Conservation (phyloP, 345 rosid species). For the Populus nigra region DNA sequence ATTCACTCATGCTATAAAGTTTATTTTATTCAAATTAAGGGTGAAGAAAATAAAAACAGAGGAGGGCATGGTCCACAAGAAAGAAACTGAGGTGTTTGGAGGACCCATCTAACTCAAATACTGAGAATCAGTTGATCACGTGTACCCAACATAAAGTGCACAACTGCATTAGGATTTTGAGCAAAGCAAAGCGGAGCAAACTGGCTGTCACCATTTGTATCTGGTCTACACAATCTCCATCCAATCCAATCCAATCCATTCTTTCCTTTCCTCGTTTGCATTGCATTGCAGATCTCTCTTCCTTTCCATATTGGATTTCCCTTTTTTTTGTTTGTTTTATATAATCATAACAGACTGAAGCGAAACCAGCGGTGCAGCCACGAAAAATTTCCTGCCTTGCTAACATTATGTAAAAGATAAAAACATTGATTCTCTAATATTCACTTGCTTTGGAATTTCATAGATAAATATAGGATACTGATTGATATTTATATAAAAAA, state of each 20-base stretch:
- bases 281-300: not conserved
- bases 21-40: no score
- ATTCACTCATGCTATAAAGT: no score
- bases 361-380: slow-evolving; percentile 40
- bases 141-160: not conserved
- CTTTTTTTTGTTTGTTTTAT: not conserved
- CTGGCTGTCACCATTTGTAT: not conserved
- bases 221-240: not conserved
- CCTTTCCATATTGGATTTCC: not conserved
- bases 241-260: not conserved
- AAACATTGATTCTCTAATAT: not conserved
- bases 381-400: slow-evolving; percentile 16
- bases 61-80: no score
- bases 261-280: not conserved
- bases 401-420: no score
- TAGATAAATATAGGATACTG: not conserved
- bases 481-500: no score
- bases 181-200: not conserved
- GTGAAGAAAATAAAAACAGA: no score
- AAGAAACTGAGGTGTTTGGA: no score
- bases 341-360: not conserved
- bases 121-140: not conserved
- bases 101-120: no score
- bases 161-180: not conserved
- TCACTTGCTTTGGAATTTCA: slow-evolving; percentile 12